Evolutionary conservation across 805 yeast species (phyloP).

Genomic region (Candida peoriensis): DNA sequence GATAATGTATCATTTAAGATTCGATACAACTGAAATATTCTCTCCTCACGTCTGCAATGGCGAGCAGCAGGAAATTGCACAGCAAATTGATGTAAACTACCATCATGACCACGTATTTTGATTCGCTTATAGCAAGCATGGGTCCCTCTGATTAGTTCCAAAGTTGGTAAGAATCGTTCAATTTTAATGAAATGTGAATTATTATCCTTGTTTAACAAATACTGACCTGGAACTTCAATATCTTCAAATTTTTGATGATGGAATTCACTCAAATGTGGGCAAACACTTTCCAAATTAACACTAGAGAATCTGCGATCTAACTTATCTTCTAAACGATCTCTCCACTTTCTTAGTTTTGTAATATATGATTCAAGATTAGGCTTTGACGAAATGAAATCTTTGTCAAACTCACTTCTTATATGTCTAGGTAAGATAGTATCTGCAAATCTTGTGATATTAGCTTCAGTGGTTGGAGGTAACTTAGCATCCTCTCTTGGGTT

Average conservation of each 20-base stretch:
- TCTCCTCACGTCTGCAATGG: constrained; percentile 93
- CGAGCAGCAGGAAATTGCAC: constrained; percentile 98
- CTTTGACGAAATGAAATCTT: constrained; percentile 79
- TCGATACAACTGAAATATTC: constrained; percentile 87
- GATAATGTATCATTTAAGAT: constrained; percentile 77
- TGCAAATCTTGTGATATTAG: constrained; percentile 82
- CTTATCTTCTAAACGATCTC: constrained; percentile 87
- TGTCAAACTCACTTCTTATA: constrained; percentile 83
- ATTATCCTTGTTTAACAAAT: constrained; percentile 79
- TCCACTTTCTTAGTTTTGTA: constrained; percentile 80
- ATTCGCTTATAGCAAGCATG: constrained; percentile 86
- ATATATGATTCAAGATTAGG: constrained; percentile 89
- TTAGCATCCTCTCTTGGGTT: constrained; percentile 85
- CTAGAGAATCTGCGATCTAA: constrained; percentile 78
- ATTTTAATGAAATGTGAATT: constrained; percentile 90
- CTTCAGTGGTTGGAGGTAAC: constrained; percentile 87
- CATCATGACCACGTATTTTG: constrained; percentile 90
- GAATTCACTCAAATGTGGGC: constrained; percentile 94
- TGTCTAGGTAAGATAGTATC: constrained; percentile 89
- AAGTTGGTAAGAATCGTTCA: constrained; percentile 84
- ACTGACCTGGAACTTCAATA: constrained; percentile 96
- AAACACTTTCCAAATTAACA: constrained; percentile 80
- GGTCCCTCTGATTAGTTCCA: constrained; percentile 85
- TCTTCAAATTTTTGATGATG: constrained; percentile 98
- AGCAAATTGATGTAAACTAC: constrained; percentile 86